A percentile compares a stretch with the other conserved stretches of the same genome.
These are phyloP conservation scores for Cardamine chenopodiifolia DNA, from an alignment of 345 rosid species.

Conservation along the genomic window DNA sequence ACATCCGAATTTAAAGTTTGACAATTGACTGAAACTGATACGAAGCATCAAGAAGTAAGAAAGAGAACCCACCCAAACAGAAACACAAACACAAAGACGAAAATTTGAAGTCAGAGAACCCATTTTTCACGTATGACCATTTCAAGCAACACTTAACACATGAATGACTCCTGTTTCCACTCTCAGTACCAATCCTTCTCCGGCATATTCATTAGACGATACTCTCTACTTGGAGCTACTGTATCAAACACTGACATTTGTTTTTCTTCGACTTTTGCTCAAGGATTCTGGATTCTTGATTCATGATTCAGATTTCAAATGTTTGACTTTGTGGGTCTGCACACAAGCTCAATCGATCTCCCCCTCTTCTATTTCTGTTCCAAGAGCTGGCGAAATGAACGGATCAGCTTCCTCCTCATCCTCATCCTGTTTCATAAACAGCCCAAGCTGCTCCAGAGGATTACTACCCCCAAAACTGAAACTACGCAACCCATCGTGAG, in stretches of 20 bases:
- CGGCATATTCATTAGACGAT: neutral
- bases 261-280: neutral
- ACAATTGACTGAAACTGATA: neutral
- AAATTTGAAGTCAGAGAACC: neutral
- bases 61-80: neutral
- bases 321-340: constrained; percentile 6
- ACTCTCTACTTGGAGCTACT: neutral
- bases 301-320: neutral
- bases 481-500: constrained; percentile 56
- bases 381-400: neutral
- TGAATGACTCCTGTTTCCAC: constrained; percentile 5
- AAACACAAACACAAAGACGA: neutral
- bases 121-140: constrained; percentile 14
- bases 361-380: constrained; percentile 35
- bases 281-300: neutral
- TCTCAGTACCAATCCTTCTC: neutral
- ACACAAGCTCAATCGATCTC: constrained; percentile 38
- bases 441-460: constrained; percentile 79
- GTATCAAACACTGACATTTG: neutral
- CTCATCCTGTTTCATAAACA: constrained; percentile 70
- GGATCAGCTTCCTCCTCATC: constrained; percentile 63
- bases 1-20: neutral
- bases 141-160: neutral
- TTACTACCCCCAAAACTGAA: constrained; percentile 74
- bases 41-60: neutral